These are phyloP conservation scores for Chiua sp. DNA, from an alignment of 1,284 basidiomycete species.

Conservation along the genomic window DNA sequence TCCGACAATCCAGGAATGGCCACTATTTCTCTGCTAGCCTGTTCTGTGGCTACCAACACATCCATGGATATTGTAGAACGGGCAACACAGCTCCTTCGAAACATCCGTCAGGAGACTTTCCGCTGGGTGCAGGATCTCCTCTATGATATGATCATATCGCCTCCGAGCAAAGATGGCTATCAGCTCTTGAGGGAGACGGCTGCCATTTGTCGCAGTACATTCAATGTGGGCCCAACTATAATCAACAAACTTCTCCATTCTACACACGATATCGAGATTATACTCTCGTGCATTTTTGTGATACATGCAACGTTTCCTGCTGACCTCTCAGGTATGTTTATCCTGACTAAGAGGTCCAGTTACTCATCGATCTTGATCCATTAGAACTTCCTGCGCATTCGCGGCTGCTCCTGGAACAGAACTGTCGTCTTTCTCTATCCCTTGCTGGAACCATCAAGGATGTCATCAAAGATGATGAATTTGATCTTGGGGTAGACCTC, in stretches of 20 bases:
- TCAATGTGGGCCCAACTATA: slow-evolving; percentile 36
- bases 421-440: slow-evolving; percentile 29
- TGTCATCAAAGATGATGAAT: not conserved
- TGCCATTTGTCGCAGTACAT: slow-evolving; percentile 45
- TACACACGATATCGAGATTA: slow-evolving; percentile 30
- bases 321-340: no score
- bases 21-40: slow-evolving; percentile 32
- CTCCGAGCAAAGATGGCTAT: slow-evolving; percentile 25
- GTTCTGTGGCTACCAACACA: slow-evolving; percentile 31
- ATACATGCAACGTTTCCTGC: slow-evolving; percentile 10
- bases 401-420: slow-evolving; percentile 23
- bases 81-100: slow-evolving; percentile 32
- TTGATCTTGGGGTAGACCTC: slow-evolving; percentile 34
- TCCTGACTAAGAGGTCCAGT: no score
- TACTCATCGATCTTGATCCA: no score
- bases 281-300: slow-evolving; percentile 42
- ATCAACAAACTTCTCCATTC: slow-evolving; percentile 22
- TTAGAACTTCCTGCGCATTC: slow-evolving; percentile 13
- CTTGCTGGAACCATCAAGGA: slow-evolving; percentile 26
- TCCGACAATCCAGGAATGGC: slow-evolving; percentile 39
- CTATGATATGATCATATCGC: slow-evolving; percentile 22
- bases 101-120: slow-evolving; percentile 37
- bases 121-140: slow-evolving; percentile 42
- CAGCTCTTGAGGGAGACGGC: slow-evolving; percentile 38
- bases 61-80: slow-evolving; percentile 35